Evolutionary conservation across 495 filamentous ascomycete species (phyloP).

Genomic region (Jackrogersella minutella): DNA sequence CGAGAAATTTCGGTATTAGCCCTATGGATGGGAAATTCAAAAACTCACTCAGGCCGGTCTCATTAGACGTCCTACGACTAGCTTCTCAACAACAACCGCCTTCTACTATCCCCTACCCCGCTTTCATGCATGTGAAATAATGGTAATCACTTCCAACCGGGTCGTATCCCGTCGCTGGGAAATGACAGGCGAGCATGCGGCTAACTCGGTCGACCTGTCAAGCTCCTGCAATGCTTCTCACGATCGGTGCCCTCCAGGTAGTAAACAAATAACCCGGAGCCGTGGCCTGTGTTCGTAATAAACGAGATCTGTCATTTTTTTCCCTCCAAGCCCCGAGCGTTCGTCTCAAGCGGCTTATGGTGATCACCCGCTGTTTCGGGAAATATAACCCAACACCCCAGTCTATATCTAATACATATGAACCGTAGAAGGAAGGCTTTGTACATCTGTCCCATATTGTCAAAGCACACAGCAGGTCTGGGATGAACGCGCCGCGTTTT

Average conservation of each 20-base stretch:
- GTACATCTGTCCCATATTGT: neutral
- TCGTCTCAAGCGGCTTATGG: slow-evolving; percentile 23
- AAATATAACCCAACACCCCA: slow-evolving; percentile 23
- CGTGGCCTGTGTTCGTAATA: slow-evolving; percentile 27
- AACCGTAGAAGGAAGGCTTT: neutral
- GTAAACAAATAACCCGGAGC: slow-evolving; percentile 27
- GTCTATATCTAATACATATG: slow-evolving; percentile 25
- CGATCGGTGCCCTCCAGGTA: slow-evolving; percentile 25
- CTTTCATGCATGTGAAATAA: slow-evolving; percentile 36
- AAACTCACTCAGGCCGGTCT: slow-evolving; percentile 13
- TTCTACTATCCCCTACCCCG: slow-evolving; percentile 21
- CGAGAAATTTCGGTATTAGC: neutral
- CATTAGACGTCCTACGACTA: slow-evolving; percentile 23
- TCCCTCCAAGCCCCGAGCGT: slow-evolving; percentile 5
- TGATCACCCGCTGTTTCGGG: slow-evolving; percentile 34
- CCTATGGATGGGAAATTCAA: neutral
- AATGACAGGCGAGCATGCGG: slow-evolving; percentile 23
- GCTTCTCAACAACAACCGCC: slow-evolving; percentile 30
- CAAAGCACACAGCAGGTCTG: neutral
- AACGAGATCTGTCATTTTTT: slow-evolving; percentile 40
- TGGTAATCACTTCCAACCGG: slow-evolving; percentile 35
- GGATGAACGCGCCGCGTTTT: neutral
- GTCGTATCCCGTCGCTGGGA: slow-evolving; percentile 28
- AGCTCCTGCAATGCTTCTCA: slow-evolving; percentile 27
- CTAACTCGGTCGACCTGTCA: slow-evolving; percentile 36